Conservation (phyloP, 2,329 filamentous ascomycete genomes). For the Nannizziopsis barbatae region DNA sequence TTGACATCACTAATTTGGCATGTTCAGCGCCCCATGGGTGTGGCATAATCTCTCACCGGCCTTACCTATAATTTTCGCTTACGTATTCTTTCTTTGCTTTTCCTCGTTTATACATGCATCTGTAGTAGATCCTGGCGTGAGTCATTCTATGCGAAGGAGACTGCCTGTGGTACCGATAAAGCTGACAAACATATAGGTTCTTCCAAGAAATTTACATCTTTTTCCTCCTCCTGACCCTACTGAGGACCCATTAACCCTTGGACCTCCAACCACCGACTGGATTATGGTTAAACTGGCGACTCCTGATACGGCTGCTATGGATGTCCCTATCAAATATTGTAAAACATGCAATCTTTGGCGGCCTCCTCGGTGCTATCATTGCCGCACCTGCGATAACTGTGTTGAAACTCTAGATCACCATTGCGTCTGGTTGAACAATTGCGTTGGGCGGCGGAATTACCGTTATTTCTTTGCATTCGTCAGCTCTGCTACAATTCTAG, state of each 20-base stretch:
- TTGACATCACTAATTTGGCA: slow-evolving; percentile 13
- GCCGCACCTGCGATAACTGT: slow-evolving; percentile 92
- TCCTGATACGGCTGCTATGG: slow-evolving; percentile 72
- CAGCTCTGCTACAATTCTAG: slow-evolving; percentile 62
- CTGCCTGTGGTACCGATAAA: background rate
- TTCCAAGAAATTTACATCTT: slow-evolving; percentile 81
- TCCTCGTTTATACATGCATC: slow-evolving; percentile 94
- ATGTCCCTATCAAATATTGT: slow-evolving; percentile 96
- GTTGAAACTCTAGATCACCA: slow-evolving; percentile 96
- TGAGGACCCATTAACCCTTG: slow-evolving; percentile 69
- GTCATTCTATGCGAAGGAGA: slow-evolving; percentile 30
- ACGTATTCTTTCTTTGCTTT: slow-evolving; percentile 79
- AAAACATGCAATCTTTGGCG: slow-evolving; percentile 97
- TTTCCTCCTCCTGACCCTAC: slow-evolving; percentile 66
- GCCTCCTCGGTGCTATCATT: slow-evolving; percentile 89
- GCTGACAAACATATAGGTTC: slow-evolving; percentile 48
- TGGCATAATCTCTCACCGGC: slow-evolving; percentile 81
- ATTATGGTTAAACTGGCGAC: slow-evolving; percentile 74
- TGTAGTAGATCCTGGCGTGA: slow-evolving; percentile 79
- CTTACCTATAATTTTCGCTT: slow-evolving; percentile 79
- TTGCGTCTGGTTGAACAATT: slow-evolving; percentile 98
- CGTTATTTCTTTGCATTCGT: slow-evolving; percentile 95
- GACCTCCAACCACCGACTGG: slow-evolving; percentile 87
- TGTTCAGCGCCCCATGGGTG: slow-evolving; percentile 57
- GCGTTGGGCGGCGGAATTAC: slow-evolving; percentile 91